These are phyloP conservation scores for Ustilago cynodontis DNA, from an alignment of 1,284 basidiomycete genomes.

Conservation along the genomic window DNA sequence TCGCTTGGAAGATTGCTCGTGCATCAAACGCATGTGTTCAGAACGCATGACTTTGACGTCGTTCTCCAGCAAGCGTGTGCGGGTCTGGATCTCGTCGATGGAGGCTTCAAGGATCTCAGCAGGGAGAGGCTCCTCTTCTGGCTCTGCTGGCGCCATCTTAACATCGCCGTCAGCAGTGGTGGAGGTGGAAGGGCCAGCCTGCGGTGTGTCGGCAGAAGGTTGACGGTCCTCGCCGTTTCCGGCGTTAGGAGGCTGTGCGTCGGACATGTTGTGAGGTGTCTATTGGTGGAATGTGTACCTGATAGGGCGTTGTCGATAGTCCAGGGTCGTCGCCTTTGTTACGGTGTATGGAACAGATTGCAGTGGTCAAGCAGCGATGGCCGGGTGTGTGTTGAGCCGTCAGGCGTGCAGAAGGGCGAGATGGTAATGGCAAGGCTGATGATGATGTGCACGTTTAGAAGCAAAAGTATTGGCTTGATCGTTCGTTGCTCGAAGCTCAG, in stretches of 20 bases:
- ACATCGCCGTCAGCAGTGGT: slow-evolving; percentile 42
- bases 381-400: background rate
- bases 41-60: slow-evolving; percentile 69
- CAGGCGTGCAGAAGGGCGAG: background rate
- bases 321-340: too few species aligned
- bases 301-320: background rate
- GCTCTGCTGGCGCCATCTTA: slow-evolving; percentile 49
- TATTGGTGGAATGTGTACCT: background rate
- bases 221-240: slow-evolving; percentile 26
- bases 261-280: slow-evolving; percentile 29
- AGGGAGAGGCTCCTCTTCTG: slow-evolving; percentile 53
- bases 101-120: slow-evolving; percentile 64
- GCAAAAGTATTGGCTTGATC: slow-evolving; percentile 10
- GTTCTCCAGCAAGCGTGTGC: slow-evolving; percentile 68
- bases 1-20: slow-evolving; percentile 95
- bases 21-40: slow-evolving; percentile 88
- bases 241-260: slow-evolving; percentile 38
- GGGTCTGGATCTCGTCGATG: slow-evolving; percentile 66
- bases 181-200: slow-evolving; percentile 39
- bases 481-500: slow-evolving; percentile 11
- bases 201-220: slow-evolving; percentile 17
- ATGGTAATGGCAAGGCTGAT: background rate
- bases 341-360: too few species aligned
- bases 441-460: background rate
- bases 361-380: background rate